Percentiles rank a stretch among this genome's conserved stretches.
Conservation (phyloP, 352 stramenopile species). For the Bremia lactucae region DNA sequence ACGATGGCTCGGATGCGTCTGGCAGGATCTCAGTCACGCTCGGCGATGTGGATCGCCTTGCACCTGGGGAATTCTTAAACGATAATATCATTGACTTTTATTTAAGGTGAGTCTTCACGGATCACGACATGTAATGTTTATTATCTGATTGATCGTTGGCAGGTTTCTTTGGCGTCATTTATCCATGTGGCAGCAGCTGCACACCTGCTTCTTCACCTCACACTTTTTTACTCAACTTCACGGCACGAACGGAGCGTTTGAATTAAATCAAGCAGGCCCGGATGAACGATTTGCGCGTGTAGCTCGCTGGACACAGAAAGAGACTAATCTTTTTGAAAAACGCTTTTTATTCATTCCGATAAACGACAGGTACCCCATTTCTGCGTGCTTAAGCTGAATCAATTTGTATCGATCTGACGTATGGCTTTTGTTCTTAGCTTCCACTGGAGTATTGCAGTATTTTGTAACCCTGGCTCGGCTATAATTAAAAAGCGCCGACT, state of each 20-base stretch:
- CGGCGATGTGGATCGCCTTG: constrained; percentile 81
- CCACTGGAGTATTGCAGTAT: constrained; percentile 84
- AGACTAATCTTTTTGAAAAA: constrained; percentile 78
- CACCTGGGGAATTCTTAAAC: constrained; percentile 89
- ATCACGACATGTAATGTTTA: not conserved
- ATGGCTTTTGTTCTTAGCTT: constrained; percentile 33
- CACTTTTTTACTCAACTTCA: constrained; percentile 92
- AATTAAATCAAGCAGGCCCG: constrained; percentile 15
- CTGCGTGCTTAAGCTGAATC: not conserved
- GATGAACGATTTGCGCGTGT: constrained; percentile 48
- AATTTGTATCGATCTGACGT: no score
- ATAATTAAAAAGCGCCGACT: constrained; percentile 42
- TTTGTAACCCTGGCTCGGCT: constrained; percentile 73
- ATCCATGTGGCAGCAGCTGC: constrained; percentile 39
- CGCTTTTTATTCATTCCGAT: constrained; percentile 85
- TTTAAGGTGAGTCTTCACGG: constrained; percentile 40
- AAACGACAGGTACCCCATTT: constrained; percentile 56
- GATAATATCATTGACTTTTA: constrained; percentile 91
- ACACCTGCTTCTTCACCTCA: constrained; percentile 90
- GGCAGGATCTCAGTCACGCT: constrained; percentile 67
- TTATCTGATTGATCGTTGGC: not conserved
- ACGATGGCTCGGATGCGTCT: constrained; percentile 31
- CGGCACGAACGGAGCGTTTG: constrained; percentile 26
- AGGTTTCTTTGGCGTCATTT: constrained; percentile 69
- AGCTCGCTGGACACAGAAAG: constrained; percentile 76